Evolutionary conservation across 2,329 filamentous ascomycete species (phyloP), one percentile per base, ranked within the genome.

Genomic region (Sarocladium kiliense): DNA sequence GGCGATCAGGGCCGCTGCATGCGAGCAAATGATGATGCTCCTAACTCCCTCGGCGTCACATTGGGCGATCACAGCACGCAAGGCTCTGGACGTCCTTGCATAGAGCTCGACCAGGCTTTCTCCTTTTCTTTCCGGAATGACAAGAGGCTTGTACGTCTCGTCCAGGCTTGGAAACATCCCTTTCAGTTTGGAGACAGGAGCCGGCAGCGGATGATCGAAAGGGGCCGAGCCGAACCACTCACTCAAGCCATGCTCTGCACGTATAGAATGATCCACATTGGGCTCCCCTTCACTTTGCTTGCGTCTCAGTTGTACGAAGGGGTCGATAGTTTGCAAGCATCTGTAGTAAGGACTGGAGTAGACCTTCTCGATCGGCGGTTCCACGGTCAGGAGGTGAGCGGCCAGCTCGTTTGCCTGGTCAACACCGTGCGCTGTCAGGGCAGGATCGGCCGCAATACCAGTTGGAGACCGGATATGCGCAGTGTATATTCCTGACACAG

Each of bases 211-310:
- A 65, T 97, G 94, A 55, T 88, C 80, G 70, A 96, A 97, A 57
- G 85, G 84, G 16, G 92, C 91, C 49, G 84, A 79, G 25, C 94
- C 94, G 68, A 94, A 97, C 87, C 94, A 97, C 75, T 99, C 94
- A 58, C 89, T 87, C 37, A 85, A 64, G 12, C 81, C 82, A 55
- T 75, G 71, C 62, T 86, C 83, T 49, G 77, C 78, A 34, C 79
- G 76, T 58, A 86, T 78, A 37, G 65, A 70, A 56, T 71, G 61
- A 25, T 66, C 60, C 41, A 62, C 59, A 58, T 57, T 56, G 47
- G 53, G 61, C 39, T 47, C 21, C 61, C 36, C 32, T 12, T 16
- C 37, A 23, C 32, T 45, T 41, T 61, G 57, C 50, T 62, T 56
- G 39, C 59, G 65, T 60, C 68, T 65, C 51, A 83, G 74, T 11